These are phyloP conservation scores for Hemileccinum impolitum DNA, from an alignment of 768 basidiomycete species.

Conservation along the genomic window DNA sequence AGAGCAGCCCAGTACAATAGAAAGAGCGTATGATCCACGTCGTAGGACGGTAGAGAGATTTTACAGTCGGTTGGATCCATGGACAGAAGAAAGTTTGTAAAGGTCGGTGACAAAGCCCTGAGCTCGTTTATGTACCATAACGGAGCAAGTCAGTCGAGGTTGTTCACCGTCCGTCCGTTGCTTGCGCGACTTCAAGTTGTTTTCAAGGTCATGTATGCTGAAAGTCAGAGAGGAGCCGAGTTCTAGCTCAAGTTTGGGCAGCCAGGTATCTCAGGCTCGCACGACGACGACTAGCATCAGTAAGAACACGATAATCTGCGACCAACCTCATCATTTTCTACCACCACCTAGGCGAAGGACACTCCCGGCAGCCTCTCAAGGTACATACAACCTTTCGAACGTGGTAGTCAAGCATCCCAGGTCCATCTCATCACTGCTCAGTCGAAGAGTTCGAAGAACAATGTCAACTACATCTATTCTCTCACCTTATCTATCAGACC, in stretches of 20 bases:
- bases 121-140: too few species aligned
- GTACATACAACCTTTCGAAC: background rate
- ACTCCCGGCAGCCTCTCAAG: background rate
- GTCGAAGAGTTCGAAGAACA: slow-evolving; percentile 1
- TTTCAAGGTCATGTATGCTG: slow-evolving; percentile 1
- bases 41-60: too few species aligned
- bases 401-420: background rate
- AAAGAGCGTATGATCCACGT: too few species aligned
- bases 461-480: slow-evolving; percentile 28
- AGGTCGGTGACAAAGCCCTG: too few species aligned
- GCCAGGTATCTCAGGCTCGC: too few species aligned
- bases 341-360: background rate
- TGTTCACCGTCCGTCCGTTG: background rate
- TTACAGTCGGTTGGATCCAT: too few species aligned
- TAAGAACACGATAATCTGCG: background rate
- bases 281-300: background rate
- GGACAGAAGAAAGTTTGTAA: too few species aligned
- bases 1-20: too few species aligned
- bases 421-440: slow-evolving; percentile 1
- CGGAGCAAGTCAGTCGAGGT: too few species aligned
- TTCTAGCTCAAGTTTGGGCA: background rate
- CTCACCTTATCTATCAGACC: slow-evolving; percentile 38
- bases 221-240: background rate
- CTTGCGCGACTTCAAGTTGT: background rate
- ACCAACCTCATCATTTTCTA: background rate